Base-by-base conservation (phyloP, 176 grass and related monocot species). In the Puya raimondii region DNA sequence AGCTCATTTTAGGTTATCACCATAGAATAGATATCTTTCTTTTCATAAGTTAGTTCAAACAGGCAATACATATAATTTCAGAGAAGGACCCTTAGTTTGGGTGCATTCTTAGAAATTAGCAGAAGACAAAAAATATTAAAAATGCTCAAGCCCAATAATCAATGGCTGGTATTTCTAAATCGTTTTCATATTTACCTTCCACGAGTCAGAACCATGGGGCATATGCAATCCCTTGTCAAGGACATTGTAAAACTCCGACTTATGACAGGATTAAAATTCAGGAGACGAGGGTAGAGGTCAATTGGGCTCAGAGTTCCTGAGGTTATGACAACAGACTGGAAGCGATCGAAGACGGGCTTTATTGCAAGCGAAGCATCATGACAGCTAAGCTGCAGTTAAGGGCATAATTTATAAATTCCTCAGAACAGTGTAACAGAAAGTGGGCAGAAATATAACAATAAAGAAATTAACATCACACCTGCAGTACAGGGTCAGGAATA, bases 191-290 rank as follows among this genome's bases (percentile, higher is more conserved):
- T 51, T 75, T 82, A 92, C 92, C 92, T 96, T 87, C 92, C 92
- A 69, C 93, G 86, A 71, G 93, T 96, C 65, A 96, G 80, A 72
- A 96, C 88, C 93, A 96, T 96, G 26, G 93, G 93, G 49, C 93
- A 96, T 75, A 96, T 96, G 51, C 93, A 96, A 76, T 96, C 93
- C 77, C 93, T 89, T 53, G 93, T 90, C 73, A 97, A 80, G 52
- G 93, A 97, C 93, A 92, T 97, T 18, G 84, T 97, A 76, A 97
- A 97, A 72, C 93, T 97, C 75, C 77, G 83, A 79, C 93, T 97
- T 83, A 97, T 92, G 69, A 97, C 93, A 64, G 89, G 93, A 71
- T 90, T 90, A 73, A 97, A 97, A 72, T 87, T 97, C 68, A 97
- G 70, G 73, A 97, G 84, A 20, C 88, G 86, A 74, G 93, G 93